Base-by-base conservation (phyloP, 75 land plant species). In the Picea sitchensis region DNA sequence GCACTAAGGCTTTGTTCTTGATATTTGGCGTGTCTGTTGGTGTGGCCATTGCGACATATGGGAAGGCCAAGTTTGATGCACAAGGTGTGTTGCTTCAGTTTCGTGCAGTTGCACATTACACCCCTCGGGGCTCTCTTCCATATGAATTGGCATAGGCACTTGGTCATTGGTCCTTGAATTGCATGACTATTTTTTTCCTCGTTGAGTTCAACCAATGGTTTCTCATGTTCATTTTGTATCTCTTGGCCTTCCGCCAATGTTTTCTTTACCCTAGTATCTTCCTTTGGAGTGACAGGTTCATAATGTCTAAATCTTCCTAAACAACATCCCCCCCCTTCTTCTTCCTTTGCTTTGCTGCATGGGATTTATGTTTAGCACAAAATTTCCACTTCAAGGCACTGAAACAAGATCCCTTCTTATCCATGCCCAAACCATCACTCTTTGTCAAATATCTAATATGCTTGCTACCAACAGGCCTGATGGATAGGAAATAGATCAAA, bases 131-230 rank as follows among this genome's bases (percentile, higher is more conserved):
- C 26, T 26, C 26, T 26, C 26, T 26, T 26, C 26, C 26, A 26
- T 26, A 26, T 26, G 26, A 26, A 26, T 26, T 26, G 26, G 26
- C 26, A 0, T 26, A 26, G 26, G 26, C 26, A 26, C 26, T 26
- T 26, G 26, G 26, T 26, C 26, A 26, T 26, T 26, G 26, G 0
- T 26, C 26, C 26, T 26, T 26, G 0, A 26, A 26, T 26, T 47
- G 54, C 1, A 8, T 47, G 88, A 60, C 84, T 75, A 65, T 83
- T 82, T 20, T 85, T 84, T 51, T 34, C 32, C 7, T 79, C 78
- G 57, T 80, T 7, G 88, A 80, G 2, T 5, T 8, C 41, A 17
- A 68, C 17, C 44, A 68, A 17, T 38, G 6, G n/a, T 68, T 68
- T 36, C 7, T 36, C 72, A 38, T 68, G 47, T 4, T 71, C 51